Base-by-base conservation (phyloP, 345 rosid species). In the Acer saccharum region DNA sequence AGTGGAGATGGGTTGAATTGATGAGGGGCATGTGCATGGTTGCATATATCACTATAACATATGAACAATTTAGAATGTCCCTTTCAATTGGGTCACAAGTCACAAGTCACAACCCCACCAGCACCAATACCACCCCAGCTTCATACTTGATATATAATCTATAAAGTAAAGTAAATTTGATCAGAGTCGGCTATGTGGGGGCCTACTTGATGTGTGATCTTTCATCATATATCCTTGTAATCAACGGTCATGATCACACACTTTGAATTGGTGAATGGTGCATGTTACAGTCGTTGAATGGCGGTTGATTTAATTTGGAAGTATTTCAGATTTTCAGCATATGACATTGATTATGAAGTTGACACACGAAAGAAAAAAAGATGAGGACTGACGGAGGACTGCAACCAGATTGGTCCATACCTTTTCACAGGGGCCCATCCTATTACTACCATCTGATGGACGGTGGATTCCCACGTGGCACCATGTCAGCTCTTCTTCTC, bases 111-210 rank as follows among this genome's bases (percentile, higher is more conserved):
- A 41, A 16, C 52, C 70, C 52, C 62, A 18, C 62, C 62, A 9
- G 2, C 62, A 18, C 62, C 62, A 9, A 1, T 0, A 43, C 10
- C 46, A 7, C 7, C 10, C 23, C 62, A 23, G 41, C 27, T 41
- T 16, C 2, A 3, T 2, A 52, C 6, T 35, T 35, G 6, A 35
- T 35, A 35, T 32, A 3, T 32, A 32, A n/a, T n/a, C n/a, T n/a
- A n/a, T n/a, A n/a, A n/a, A n/a, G n/a, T n/a, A n/a, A n/a, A n/a
- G 25, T 2, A 60, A 23, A 10, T 1, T 41, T 20, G 17, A 63
- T 54, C 41, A 80, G 78, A 74, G 79, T 71, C 79, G 83, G 79
- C 44, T 71, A 48, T 17, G 20, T 55, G 52, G 69, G 52, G 63
- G 41, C 73, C 60, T 65, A 7, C 41, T 39, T 65, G 64, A 75